Base-by-base conservation (phyloP, 192 early-diverging fungal species). In the Coemansia sp. region DNA sequence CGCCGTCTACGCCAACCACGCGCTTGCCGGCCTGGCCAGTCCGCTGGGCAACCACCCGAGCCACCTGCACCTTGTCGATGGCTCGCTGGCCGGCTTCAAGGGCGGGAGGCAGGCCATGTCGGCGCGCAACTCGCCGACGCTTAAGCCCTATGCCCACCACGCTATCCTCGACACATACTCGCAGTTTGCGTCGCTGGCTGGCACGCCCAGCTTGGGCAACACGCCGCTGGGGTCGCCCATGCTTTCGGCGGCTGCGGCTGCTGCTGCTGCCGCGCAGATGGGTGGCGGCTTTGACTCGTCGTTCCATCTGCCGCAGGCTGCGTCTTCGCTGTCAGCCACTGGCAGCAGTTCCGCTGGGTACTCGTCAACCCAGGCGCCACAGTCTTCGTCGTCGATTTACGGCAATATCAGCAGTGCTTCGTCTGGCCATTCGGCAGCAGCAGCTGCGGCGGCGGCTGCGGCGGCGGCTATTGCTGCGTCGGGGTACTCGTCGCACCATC, bases 181-280 rank as follows among this genome's bases (percentile, higher is more conserved):
- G 74, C 82, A 85, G 68, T 80, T 80, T 67, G 82, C 74, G 27
- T 80, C 77, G 71, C 70, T 80, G 27, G 82, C 82, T 0, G 78
- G 78, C 40, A 85, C 82, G 38, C 78, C 82, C 20, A 80, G 78
- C 42, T 27, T 85, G 60, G 75, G 71, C 43, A 79, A 77, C 75
- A 80, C 82, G 52, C 82, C 82, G 52, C 66, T 80, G 12, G 74
- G 63, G 13, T 85, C 82, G 71, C 82, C 82, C 12, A 62, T 76
- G 74, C 71, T 85, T 27, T 70, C 78, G 60, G 78, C 82, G 8
- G 57, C 57, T 33, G 57, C 57, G 12, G 57, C 31, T 33, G 57
- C 31, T 16, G 57, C 57, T 4, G 57, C 31, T 3, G 57, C 57
- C 1, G 74, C 78, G 41, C 78, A 77, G 9, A 57, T 85, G 24